phyloP scores from a whole-genome alignment of 768 basidiomycete genomes.

The Mrakia hoshinonis region DNA sequence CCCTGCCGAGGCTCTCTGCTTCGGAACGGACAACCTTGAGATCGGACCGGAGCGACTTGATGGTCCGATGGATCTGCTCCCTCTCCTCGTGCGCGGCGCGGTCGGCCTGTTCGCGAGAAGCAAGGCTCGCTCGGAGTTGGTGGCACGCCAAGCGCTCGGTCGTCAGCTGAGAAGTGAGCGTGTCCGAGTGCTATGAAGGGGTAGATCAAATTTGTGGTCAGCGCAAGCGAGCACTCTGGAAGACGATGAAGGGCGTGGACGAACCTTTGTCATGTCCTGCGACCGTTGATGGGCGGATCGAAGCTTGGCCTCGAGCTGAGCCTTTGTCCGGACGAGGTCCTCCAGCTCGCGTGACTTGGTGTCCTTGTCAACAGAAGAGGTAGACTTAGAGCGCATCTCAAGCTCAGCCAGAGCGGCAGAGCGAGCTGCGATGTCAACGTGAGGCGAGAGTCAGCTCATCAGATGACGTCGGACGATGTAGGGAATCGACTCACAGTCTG shows the following conservation, averaged over 20 bases:
- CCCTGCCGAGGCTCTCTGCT: constrained; percentile 53
- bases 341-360: constrained; percentile 27
- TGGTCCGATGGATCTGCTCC: constrained; percentile 56
- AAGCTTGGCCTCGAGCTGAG: constrained; percentile 32
- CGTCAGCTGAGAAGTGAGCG: constrained; percentile 6
- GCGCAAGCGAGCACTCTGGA: no score
- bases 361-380: neutral
- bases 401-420: constrained; percentile 5
- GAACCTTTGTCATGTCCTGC: constrained; percentile 58
- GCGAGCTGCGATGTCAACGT: neutral
- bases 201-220: neutral
- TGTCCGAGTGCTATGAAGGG: neutral
- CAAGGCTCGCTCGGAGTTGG: neutral
- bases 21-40: constrained; percentile 64
- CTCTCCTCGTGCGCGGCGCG: constrained; percentile 47
- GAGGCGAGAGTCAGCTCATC: neutral
- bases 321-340: constrained; percentile 26
- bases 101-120: neutral
- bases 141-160: constrained; percentile 2
- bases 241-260: constrained; percentile 22
- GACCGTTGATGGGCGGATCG: constrained; percentile 48
- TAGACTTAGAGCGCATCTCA: neutral
- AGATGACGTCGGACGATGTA: neutral
- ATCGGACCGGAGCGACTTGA: constrained; percentile 63
- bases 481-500: constrained; percentile 4